phyloP scores from a whole-genome alignment of 345 rosid species.

The Salix brachista region DNA sequence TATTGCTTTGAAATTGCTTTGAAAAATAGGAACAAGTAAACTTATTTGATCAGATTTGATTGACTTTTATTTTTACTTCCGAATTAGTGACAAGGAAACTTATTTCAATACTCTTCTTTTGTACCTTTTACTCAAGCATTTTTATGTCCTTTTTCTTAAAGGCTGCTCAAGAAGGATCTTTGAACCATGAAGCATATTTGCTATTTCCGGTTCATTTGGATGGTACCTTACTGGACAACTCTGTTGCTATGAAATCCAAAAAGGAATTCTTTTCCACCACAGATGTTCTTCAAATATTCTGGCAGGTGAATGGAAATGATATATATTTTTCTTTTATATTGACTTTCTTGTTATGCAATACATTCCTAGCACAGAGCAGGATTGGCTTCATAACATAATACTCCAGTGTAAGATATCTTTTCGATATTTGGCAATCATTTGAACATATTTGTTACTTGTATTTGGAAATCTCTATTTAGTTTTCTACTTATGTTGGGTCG shows the following conservation, averaged over 20 bases:
- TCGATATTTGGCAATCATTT: neutral
- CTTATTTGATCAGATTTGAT: neutral
- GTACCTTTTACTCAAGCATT: neutral
- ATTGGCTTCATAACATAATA: neutral
- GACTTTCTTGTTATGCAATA: neutral
- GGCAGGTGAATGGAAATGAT: constrained; percentile 54
- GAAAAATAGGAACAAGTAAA: neutral
- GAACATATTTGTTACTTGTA: neutral
- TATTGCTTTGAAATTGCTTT: neutral
- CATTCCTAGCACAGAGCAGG: neutral
- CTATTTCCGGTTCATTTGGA: constrained; percentile 95
- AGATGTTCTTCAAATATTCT: constrained; percentile 87
- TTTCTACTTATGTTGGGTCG: neutral
- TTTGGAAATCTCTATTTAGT: neutral
- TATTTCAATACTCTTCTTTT: neutral
- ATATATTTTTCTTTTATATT: neutral
- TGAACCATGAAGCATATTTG: constrained; percentile 93
- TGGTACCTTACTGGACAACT: constrained; percentile 88
- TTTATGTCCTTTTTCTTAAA: constrained; percentile 11
- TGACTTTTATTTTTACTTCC: neutral
- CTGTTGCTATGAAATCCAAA: constrained; percentile 70
- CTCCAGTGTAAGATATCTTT: neutral
- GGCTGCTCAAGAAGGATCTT: constrained; percentile 71
- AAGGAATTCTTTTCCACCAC: constrained; percentile 78
- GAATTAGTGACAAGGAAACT: neutral